Conservation (phyloP, 106 monocot genomes). For the Amphibolis antarctica region DNA sequence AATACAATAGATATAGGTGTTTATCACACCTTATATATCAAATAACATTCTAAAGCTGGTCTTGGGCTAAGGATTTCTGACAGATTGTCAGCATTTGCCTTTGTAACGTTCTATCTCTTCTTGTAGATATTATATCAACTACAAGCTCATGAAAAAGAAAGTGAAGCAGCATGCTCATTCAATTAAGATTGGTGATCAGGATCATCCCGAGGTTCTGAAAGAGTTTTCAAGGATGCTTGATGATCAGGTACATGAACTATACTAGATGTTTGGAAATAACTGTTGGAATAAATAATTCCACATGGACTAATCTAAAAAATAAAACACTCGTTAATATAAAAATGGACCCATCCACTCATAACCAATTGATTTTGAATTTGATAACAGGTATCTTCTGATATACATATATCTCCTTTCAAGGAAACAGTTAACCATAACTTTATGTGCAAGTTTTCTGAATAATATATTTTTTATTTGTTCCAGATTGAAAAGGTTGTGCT, state of each 20-base stretch:
- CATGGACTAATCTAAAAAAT: no score
- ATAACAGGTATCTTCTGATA: no score
- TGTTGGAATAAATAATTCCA: no score
- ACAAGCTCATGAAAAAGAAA: slow-evolving; percentile 97
- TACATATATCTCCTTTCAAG: not conserved
- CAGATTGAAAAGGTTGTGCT: slow-evolving; percentile 93
- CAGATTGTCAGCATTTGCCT: no score
- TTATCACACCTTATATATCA: no score
- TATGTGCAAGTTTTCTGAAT: not conserved
- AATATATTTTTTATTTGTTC: slow-evolving; percentile 1
- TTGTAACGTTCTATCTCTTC: slow-evolving; percentile 6
- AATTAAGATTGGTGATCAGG: slow-evolving; percentile 37
- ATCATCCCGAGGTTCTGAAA: slow-evolving; percentile 58
- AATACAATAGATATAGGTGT: no score
- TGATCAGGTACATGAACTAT: slow-evolving; percentile 47
- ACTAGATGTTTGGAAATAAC: no score
- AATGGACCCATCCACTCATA: no score
- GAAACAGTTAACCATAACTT: not conserved
- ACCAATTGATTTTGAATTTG: no score
- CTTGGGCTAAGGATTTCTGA: no score
- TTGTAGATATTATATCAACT: slow-evolving; percentile 83
- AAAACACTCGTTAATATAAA: no score
- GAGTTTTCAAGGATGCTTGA: slow-evolving; percentile 94
- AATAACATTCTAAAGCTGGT: no score
- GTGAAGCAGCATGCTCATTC: slow-evolving; percentile 71